Conservation (phyloP, 257 asterid species). For the Scutellaria galericulata region DNA sequence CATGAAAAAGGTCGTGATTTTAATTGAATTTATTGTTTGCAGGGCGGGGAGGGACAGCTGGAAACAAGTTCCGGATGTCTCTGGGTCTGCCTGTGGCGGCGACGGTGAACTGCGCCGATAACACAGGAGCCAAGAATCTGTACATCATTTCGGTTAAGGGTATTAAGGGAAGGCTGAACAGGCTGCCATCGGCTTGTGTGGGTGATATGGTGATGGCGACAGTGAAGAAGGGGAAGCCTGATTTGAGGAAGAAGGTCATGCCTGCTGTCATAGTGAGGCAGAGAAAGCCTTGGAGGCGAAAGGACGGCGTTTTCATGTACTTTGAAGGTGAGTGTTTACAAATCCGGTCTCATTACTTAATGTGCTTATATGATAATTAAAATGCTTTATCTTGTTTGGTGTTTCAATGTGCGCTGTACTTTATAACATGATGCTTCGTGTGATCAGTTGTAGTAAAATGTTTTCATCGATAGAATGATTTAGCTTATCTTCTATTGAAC, state of each 20-base stretch:
- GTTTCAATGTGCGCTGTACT: no score
- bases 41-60: slow-evolving; percentile 76
- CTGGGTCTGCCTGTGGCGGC: slow-evolving; percentile 76
- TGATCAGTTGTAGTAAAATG: no score
- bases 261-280: slow-evolving; percentile 73
- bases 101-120: slow-evolving; percentile 68
- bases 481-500: no score
- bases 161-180: slow-evolving; percentile 63
- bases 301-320: slow-evolving; percentile 72
- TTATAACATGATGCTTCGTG: no score
- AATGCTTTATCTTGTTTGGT: neutral
- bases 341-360: neutral
- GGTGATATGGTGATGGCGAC: slow-evolving; percentile 82
- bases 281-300: slow-evolving; percentile 68
- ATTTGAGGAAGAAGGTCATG: slow-evolving; percentile 69
- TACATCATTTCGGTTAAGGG: slow-evolving; percentile 69
- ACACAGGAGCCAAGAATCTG: slow-evolving; percentile 59
- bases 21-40: slow-evolving; percentile 4
- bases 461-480: no score
- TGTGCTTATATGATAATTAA: no score
- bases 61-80: slow-evolving; percentile 70
- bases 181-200: slow-evolving; percentile 72
- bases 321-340: slow-evolving; percentile 48
- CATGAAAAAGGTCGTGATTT: neutral
- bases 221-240: slow-evolving; percentile 77